Base-by-base conservation (phyloP, 2,329 filamentous ascomycete genomes). In the Apiospora sp. region DNA sequence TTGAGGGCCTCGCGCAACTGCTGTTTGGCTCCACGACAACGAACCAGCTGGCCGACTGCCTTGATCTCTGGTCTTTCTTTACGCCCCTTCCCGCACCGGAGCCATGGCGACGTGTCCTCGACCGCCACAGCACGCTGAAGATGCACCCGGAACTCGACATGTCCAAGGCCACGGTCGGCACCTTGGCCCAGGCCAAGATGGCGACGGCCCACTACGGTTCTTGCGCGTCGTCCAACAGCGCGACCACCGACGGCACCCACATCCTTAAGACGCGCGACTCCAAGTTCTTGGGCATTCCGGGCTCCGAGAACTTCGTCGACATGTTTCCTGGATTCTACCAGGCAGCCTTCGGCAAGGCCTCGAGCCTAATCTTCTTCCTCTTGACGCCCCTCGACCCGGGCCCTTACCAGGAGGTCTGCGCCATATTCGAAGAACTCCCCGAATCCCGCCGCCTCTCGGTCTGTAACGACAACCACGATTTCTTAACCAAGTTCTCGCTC, bases 131-230 rank as follows among this genome's bases (percentile, higher is more conserved):
- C 67, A 70, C 74, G 67, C 48, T 71, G 22, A 61, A 71, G n/a
- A 58, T 74, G 37, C 73, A 75, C 43, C 74, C 74, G 10, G 72
- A 73, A 24, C 70, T 75, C n/a, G 74, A 75, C 69, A 71, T 72
- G 12, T 72, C 73, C 16, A 64, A 71, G 67, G 74, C 72, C 1
- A 73, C 54, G 3, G 61, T 74, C 4, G 74, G 73, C 14, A 48
- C 64, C 4, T 69, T 73, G 1, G 41, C 71, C 37, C 73, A 73
- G 34, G 73, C 73, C 10, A 73, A 73, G 51, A 73, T 73, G 64
- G 69, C 69, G 22, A 69, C 73, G 4, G 73, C 72, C 14, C 74
- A 73, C 67, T 74, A 73, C 34, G 73, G 74, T 13, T 71, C 68
- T 43, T 75, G 46, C 16, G 46, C 46, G 16, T 6, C 46, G 6